Evolutionary conservation across 345 rosid genomes (phyloP).

Genomic region (Eucalyptus brandiana): DNA sequence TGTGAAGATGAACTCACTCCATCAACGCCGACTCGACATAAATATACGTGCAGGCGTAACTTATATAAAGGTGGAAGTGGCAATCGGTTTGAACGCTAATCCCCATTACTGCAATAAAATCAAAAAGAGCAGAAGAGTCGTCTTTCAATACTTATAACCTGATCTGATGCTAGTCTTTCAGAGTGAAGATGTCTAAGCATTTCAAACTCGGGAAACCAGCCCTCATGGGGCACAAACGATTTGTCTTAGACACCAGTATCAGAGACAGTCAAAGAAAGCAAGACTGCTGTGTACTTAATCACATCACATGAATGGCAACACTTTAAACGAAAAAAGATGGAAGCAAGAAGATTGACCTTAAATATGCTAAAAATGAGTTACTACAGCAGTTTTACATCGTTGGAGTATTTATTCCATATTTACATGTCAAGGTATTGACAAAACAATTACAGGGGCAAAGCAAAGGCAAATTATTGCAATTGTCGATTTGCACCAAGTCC

Average conservation of each 20-base stretch:
- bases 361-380: not conserved
- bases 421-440: not conserved
- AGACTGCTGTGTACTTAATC: not conserved
- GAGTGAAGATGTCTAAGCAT: not conserved
- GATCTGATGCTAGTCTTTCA: not conserved
- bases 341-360: not conserved
- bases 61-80: not conserved
- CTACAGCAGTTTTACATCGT: not conserved
- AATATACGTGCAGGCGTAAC: not conserved
- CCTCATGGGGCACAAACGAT: not conserved
- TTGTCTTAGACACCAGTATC: not conserved
- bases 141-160: accelerated
- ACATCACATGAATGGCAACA: not conserved
- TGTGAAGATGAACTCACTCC: not conserved
- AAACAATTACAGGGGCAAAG: not conserved
- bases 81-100: not conserved
- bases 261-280: not conserved
- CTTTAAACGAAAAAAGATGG: accelerated
- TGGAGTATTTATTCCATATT: not conserved
- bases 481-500: too few species aligned
- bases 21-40: not conserved
- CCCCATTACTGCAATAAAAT: not conserved
- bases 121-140: not conserved
- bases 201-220: not conserved
- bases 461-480: too few species aligned